Evolutionary conservation across 192 early-diverging fungal genomes (phyloP), one percentile per base, ranked within the genome.

Genomic region (Coemansia sp.): DNA sequence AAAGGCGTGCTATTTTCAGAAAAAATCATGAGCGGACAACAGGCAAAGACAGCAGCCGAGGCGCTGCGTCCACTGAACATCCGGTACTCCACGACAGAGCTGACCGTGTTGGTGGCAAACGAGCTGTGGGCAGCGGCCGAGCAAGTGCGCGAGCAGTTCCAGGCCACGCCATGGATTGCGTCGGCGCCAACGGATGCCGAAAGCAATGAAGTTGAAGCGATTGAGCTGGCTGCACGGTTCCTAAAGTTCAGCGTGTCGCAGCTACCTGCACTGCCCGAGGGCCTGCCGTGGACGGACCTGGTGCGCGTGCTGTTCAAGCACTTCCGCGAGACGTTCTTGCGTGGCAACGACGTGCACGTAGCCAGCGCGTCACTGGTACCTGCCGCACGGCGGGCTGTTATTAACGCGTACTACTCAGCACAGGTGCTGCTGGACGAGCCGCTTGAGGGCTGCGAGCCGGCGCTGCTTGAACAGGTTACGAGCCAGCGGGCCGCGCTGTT

Each of bases 101-200:
- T 93, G 61, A 85, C 91, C 17, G 86, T 96, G 55, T 76, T 90
- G 36, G 85, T 96, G 20, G 91, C 93, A 63, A 83, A 88, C 55
- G 83, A 88, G 73, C 86, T 91, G 63, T 96, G 94, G 94, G 89
- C 90, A 2, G 84, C 87, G 24, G 94, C 94, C 60, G 94, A 96
- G 74, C 87, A 88, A 58, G 73, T 93, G 62, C 84, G 88, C 36
- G 92, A 95, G 70, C 83, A 86, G 74, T 89, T 93, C 68, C 79
- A 72, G 51, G 71, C 64, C 23, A 63, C 69, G 1, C 37, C 79
- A 15, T 71, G 70, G 64, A 52, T 60, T 47, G 46, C 82, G 46
- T 46, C 46, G 1, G 67, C 83, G 58, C 81, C 71, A 8, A 70
- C 69, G 11, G 84, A 79, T 56, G 77, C 65, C 23, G 89, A 90